Evolutionary conservation across 371 early-diverging fungal species (phyloP), one percentile per base, ranked within the genome.

Genomic region (Rhizopus microsporus): DNA sequence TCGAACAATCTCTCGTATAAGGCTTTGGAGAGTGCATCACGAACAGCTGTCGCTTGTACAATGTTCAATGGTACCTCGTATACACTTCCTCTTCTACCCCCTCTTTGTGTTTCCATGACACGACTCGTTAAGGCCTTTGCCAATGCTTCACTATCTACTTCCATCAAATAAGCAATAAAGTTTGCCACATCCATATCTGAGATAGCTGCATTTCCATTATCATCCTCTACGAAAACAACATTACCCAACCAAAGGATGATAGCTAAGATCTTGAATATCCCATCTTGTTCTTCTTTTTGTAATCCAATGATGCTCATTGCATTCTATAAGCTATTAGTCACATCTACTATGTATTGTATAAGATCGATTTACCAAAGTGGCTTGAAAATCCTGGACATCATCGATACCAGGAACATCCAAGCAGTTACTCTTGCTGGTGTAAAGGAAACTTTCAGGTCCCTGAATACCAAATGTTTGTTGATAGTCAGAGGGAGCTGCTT

Each of bases 1-100:
- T 94, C 93, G 58, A 94, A 94, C 53, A 94, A 59, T 37, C 89
- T 84, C 59, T 90, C 88, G 64, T 93, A 93, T 34, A 93, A 79
- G 9, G 88, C 81, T 70, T 92, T 91, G 59, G 95, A 81, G 57
- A 97, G 82, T 0, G 94, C 95, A 67, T 98, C 92, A 53, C 96
- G 87, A 7, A 88, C 84, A 30, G 90, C 79, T 8, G 65, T 80
- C 31, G 96, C 93, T 71, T 93, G 93, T 8, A 83, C 86, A 17
- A 77, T 59, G 68, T 93, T 93, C 12, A 95, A 76, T 4, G 94
- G 89, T 8, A 91, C 89, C 57, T 90, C 88, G 69, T 92, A 88
- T 2, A 91, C 75, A 49, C 91, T 77, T 33, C 91, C 93, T 48
- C 93, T 78, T 66, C 89, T 81, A 44, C 89, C 90, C 31, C 92